Evolutionary conservation across 2,329 filamentous ascomycete species (phyloP).

Genomic region (Sarocladium brachiariae): DNA sequence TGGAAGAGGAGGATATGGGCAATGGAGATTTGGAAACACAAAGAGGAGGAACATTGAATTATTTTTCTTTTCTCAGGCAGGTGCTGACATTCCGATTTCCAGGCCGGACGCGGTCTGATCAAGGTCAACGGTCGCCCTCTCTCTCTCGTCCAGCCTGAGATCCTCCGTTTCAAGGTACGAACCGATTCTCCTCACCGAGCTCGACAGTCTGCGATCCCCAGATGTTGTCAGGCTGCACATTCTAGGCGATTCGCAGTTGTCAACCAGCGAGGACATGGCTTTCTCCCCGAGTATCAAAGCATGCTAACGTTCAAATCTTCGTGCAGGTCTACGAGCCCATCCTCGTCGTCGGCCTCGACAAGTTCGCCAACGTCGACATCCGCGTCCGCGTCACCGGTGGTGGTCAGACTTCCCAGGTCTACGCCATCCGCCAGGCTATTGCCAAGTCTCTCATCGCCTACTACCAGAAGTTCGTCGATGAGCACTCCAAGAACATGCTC

Average conservation of each 20-base stretch:
- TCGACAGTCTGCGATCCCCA: too few species aligned
- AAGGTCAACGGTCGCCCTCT: constrained; percentile 99
- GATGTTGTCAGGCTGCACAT: too few species aligned
- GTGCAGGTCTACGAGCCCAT: constrained; percentile 91
- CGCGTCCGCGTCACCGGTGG: constrained; percentile 92
- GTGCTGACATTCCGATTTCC: constrained; percentile 23
- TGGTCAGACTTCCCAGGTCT: constrained; percentile 96
- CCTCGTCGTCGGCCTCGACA: constrained; percentile 94
- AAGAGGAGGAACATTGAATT: not conserved
- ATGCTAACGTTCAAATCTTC: too few species aligned
- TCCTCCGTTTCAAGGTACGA: constrained; percentile 92
- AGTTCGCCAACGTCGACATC: constrained; percentile 95
- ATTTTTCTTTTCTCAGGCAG: constrained; percentile 7
- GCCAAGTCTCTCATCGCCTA: constrained; percentile 73
- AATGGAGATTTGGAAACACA: not conserved
- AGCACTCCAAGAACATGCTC: constrained; percentile 99
- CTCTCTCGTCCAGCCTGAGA: constrained; percentile 87
- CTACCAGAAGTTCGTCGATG: constrained; percentile 99
- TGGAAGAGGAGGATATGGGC: not conserved
- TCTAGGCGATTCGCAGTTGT: too few species aligned
- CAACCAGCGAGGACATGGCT: too few species aligned
- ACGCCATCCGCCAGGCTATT: constrained; percentile 98
- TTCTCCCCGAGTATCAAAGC: too few species aligned
- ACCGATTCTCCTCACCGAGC: not conserved
- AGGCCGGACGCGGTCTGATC: constrained; percentile 65